phyloP scores from a whole-genome alignment of 1,139 yeast species.

The Hemisphaericaspora xylofermentans region DNA sequence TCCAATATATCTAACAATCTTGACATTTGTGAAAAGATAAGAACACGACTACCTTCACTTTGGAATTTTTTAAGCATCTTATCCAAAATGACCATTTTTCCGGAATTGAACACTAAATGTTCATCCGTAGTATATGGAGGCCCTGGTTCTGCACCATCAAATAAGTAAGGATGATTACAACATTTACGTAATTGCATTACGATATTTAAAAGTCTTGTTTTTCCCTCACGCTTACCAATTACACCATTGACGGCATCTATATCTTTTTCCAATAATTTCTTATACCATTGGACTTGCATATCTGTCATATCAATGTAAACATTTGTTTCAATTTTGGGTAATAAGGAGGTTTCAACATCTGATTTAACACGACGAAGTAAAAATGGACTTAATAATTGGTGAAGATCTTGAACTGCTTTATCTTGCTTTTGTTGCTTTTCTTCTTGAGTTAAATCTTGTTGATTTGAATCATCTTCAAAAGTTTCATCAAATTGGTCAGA shows the following conservation, averaged over 20 bases:
- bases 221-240: slow-evolving; percentile 84
- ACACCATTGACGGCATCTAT: slow-evolving; percentile 96
- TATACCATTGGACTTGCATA: slow-evolving; percentile 93
- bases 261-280: slow-evolving; percentile 83
- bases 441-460: slow-evolving; percentile 26
- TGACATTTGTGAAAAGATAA: slow-evolving; percentile 94
- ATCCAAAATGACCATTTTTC: slow-evolving; percentile 87
- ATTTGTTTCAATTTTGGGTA: slow-evolving; percentile 89
- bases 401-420: slow-evolving; percentile 77
- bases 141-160: slow-evolving; percentile 99
- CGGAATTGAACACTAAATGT: slow-evolving; percentile 82
- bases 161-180: slow-evolving; percentile 94
- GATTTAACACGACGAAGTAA: slow-evolving; percentile 84
- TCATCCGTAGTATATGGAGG: slow-evolving; percentile 98
- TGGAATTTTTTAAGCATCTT: slow-evolving; percentile 72
- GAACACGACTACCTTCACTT: slow-evolving; percentile 80
- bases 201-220: slow-evolving; percentile 83
- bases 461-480: slow-evolving; percentile 17
- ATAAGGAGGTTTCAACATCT: slow-evolving; percentile 86
- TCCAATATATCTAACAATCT: slow-evolving; percentile 87
- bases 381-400: slow-evolving; percentile 84
- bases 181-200: slow-evolving; percentile 97
- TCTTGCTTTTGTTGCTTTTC: slow-evolving; percentile 59
- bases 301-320: slow-evolving; percentile 91
- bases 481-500: slow-evolving; percentile 66